Evolutionary conservation across 2,329 filamentous ascomycete species (phyloP).

Genomic region (Pseudogymnoascus sp.): DNA sequence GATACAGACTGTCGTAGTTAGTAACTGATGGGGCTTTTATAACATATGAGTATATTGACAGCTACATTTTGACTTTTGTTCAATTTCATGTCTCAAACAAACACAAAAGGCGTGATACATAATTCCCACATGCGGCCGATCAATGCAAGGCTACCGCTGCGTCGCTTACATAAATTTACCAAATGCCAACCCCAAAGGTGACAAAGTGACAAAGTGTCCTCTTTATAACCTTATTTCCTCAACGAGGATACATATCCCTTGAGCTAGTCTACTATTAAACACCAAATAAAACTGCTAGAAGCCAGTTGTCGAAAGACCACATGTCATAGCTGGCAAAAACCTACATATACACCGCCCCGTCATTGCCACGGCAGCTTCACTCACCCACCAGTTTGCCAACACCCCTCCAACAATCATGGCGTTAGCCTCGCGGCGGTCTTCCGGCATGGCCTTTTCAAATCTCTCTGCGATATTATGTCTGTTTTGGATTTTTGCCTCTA

Average conservation of each 20-base stretch:
- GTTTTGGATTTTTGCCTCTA: slow-evolving; percentile 28
- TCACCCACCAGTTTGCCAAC: slow-evolving; percentile 5
- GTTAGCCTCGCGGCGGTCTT: slow-evolving; percentile 3
- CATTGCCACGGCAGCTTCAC: slow-evolving; percentile 4
- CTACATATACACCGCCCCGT: slow-evolving; percentile 5
- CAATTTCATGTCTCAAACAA: not conserved
- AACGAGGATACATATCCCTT: slow-evolving; percentile 5
- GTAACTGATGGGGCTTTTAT: not conserved
- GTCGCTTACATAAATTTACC: slow-evolving; percentile 9
- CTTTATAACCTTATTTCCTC: slow-evolving; percentile 9
- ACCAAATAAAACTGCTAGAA: slow-evolving; percentile 3
- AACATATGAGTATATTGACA: not conserved
- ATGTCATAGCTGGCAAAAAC: slow-evolving; percentile 3
- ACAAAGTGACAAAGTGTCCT: slow-evolving; percentile 9
- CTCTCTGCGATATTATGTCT: slow-evolving; percentile 26
- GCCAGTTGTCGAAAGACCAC: slow-evolving; percentile 9
- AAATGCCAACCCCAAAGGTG: slow-evolving; percentile 9
- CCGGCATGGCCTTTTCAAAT: slow-evolving; percentile 15
- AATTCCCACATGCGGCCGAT: not conserved
- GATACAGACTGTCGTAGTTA: not conserved
- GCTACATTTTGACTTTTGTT: no score
- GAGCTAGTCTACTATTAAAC: not conserved
- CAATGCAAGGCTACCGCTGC: slow-evolving; percentile 1
- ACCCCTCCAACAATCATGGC: slow-evolving; percentile 6
- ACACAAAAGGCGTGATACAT: not conserved